Evolutionary conservation across 2,329 filamentous ascomycete species (phyloP).

Genomic region (Colletotrichum sp.): DNA sequence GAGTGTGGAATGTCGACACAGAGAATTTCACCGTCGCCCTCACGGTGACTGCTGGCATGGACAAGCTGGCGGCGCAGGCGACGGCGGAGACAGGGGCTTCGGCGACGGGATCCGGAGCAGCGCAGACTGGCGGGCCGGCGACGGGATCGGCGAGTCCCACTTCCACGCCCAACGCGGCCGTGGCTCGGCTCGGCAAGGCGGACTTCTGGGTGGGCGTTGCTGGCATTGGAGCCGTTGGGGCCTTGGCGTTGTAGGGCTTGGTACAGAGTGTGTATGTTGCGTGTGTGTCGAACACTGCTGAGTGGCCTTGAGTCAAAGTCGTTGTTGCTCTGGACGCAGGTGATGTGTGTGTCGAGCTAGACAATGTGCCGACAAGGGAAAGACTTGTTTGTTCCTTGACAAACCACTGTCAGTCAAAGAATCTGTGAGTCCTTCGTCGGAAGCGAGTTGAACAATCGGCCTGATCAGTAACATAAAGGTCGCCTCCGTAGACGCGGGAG

Average conservation of each 20-base stretch:
- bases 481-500: not conserved
- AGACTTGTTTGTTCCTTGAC: not conserved
- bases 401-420: not conserved
- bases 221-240: constrained; percentile 29
- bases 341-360: not conserved
- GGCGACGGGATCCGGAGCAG: not conserved
- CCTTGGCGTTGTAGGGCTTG: not conserved
- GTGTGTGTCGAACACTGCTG: not conserved
- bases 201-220: constrained; percentile 37
- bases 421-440: not conserved
- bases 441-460: not conserved
- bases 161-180: constrained; percentile 31
- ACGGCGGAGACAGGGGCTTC: not conserved
- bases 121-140: not conserved
- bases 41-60: constrained; percentile 41
- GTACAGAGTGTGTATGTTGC: not conserved
- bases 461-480: not conserved
- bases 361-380: not conserved
- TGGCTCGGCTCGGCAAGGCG: constrained; percentile 35
- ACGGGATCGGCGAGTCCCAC: not conserved
- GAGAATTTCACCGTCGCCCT: constrained; percentile 29
- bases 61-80: constrained; percentile 34
- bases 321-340: not conserved
- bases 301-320: not conserved
- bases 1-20: not conserved